Percentiles rank a stretch among this genome's conserved stretches.
Conservation (phyloP, 768 basidiomycete species). For the Pleurotus tuoliensis region DNA sequence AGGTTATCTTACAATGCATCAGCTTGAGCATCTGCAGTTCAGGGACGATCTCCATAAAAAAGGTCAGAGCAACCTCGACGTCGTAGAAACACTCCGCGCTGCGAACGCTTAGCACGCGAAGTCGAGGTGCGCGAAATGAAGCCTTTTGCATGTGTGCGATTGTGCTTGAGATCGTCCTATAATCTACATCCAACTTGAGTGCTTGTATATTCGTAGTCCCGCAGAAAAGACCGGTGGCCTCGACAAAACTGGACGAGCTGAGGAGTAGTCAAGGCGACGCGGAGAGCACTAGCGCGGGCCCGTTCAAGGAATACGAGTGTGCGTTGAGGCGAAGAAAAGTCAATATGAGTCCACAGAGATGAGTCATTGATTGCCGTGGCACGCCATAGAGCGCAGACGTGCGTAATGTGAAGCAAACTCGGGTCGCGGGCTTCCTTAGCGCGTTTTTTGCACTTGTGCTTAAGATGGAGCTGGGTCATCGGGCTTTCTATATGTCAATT, state of each 20-base stretch:
- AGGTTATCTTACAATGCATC: not conserved
- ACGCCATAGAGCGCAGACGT: not conserved
- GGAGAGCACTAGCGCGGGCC: not conserved
- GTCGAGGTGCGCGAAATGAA: not conserved
- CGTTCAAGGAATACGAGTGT: not conserved
- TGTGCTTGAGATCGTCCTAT: not conserved
- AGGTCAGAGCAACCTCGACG: not conserved
- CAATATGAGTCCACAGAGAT: not conserved
- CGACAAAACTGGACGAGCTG: not conserved
- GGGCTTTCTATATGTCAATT: not conserved
- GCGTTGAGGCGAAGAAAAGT: not conserved
- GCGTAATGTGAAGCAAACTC: not conserved
- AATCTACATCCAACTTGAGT: not conserved
- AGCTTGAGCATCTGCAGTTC: not conserved
- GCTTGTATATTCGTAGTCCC: not conserved
- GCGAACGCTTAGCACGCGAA: not conserved
- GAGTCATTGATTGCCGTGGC: not conserved
- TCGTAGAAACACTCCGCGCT: not conserved
- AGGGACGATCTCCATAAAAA: not conserved
- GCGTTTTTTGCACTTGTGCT: too few species aligned
- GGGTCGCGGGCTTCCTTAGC: too few species aligned
- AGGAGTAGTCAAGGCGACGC: not conserved
- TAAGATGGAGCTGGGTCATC: not conserved
- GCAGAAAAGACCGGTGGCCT: not conserved
- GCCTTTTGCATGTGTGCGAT: not conserved